Evolutionary conservation across 2,329 filamentous ascomycete genomes (phyloP).

Genomic region (Penicillium sp.): DNA sequence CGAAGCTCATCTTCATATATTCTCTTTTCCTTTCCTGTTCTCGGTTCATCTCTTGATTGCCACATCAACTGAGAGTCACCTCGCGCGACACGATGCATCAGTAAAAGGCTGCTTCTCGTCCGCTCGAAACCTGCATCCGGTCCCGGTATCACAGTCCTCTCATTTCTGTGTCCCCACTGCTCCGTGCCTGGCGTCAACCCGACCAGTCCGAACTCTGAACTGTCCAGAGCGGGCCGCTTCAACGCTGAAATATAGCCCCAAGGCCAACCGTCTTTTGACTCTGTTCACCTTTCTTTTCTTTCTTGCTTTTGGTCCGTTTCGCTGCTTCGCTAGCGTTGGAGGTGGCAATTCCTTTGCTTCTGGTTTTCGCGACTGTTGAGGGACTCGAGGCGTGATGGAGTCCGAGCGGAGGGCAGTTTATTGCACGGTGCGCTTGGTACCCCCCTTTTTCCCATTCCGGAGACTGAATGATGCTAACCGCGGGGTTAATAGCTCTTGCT

Average conservation of each 20-base stretch:
- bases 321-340: background rate
- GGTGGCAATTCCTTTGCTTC: background rate
- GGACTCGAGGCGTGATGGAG: constrained; percentile 34
- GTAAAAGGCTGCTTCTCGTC: constrained; percentile 21
- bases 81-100: constrained; percentile 19
- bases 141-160: constrained; percentile 20
- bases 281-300: background rate
- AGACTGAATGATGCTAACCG: constrained; percentile 8
- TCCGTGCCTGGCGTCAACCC: background rate
- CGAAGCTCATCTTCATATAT: background rate
- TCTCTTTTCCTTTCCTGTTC: background rate
- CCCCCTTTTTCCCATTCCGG: background rate
- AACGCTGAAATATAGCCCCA: constrained; percentile 12
- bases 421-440: constrained; percentile 53
- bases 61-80: constrained; percentile 6
- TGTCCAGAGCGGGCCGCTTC: constrained; percentile 7
- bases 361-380: background rate
- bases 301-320: background rate
- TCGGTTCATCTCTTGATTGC: constrained; percentile 4
- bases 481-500: constrained; percentile 66
- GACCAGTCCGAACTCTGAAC: constrained; percentile 17
- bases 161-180: background rate
- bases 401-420: constrained; percentile 56
- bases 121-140: constrained; percentile 16
- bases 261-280: constrained; percentile 1